Base-by-base conservation (phyloP, 2,329 filamentous ascomycete genomes). In the Trichoderma afroharzianum region DNA sequence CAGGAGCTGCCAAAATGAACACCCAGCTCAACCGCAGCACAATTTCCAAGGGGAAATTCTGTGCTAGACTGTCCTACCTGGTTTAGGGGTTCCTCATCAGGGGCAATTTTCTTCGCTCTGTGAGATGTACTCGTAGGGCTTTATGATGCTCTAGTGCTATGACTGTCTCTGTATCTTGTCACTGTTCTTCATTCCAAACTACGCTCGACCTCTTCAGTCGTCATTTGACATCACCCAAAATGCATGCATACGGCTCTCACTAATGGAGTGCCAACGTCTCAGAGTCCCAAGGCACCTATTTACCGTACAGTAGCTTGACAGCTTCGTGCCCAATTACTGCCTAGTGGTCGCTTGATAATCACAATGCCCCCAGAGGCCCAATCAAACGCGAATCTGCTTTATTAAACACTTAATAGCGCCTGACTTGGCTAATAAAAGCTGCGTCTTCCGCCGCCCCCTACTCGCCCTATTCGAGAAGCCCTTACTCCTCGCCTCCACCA, bases 31-130 rank as follows among this genome's bases (percentile, higher is more conserved):
- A 62, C 66, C 36, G 66, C 66, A 61, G 57, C 6, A 69, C 57
- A 69, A 69, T 69, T 69, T 69, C 66, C 66, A 69, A 69, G 66
- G 66, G 66, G 39, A 62, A 36, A 69, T 62, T 62, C 66, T 69
- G 39, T 61, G 55, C 66, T 53, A 61, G 39, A 33, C 30, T 67
- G 63, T 57, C 36, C 33, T 68, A 43, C 66, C 66, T 69, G 66
- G 66, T 69, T 69, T 69, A 69, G 66, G 66, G 66, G 66, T 39
- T 69, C 14, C 9, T 18, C 21, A 69, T 69, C 32, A 69, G 66
- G 66, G 66, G 66, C 43, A 68, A 33, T 32, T 59, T 59, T 69
- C 9, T 50, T 26, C 53, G 39, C 39, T 62, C 6, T 61, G 39
- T 3, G 14, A 6, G 47, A 1, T 8, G 6, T n/a, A n/a, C 26